Evolutionary conservation across 2,329 filamentous ascomycete genomes (phyloP).

Genomic region (Trichoderma endophyticum): DNA sequence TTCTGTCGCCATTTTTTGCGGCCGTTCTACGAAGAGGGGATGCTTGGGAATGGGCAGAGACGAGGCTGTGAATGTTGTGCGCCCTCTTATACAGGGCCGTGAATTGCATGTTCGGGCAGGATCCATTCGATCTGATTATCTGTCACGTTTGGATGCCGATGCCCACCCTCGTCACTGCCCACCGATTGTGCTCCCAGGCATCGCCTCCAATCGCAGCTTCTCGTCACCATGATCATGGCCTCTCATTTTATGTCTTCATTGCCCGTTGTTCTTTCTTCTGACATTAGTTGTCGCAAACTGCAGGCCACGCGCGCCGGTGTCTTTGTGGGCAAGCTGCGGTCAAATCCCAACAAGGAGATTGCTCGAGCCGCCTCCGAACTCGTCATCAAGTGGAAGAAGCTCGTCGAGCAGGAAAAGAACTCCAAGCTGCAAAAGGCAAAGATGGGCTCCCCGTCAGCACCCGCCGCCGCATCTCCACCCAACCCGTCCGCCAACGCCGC

Average conservation of each 20-base stretch:
- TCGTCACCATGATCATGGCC: not conserved
- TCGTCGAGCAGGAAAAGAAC: conserved; percentile 64
- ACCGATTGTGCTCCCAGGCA: not conserved
- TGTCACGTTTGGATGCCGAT: not conserved
- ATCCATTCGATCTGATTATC: not conserved
- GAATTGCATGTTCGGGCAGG: not conserved
- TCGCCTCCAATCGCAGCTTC: not conserved
- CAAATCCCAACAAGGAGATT: conserved; percentile 79
- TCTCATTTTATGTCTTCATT: not conserved
- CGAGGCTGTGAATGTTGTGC: not conserved
- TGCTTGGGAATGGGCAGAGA: not conserved
- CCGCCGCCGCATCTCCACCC: conserved; percentile 45
- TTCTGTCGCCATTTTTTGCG: not conserved
- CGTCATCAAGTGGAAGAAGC: conserved; percentile 81
- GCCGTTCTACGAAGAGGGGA: not conserved
- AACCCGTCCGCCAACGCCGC: conserved; percentile 51
- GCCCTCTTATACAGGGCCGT: not conserved
- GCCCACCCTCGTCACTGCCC: not conserved
- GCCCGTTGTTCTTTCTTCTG: not conserved
- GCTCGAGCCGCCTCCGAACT: conserved; percentile 74
- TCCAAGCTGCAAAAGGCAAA: conserved; percentile 44
- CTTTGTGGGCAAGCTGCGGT: conserved; percentile 74
- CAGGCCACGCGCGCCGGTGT: conserved; percentile 87
- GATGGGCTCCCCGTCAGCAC: conserved; percentile 31
- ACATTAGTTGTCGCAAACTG: conserved; percentile 9